phyloP scores from a whole-genome alignment of 148 eudicot genomes.

The Rhododendron molle region DNA sequence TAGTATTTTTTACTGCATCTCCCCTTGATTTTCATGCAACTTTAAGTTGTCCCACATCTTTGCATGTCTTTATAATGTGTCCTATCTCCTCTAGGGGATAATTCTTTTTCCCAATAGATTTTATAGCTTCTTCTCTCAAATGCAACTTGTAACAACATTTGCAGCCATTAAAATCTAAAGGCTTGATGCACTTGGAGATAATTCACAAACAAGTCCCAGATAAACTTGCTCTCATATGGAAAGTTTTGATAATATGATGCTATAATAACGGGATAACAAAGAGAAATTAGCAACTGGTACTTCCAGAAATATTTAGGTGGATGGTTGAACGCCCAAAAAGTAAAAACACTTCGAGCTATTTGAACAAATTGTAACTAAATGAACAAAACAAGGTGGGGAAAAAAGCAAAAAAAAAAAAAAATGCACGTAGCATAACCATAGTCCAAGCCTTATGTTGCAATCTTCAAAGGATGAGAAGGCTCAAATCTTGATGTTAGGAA shows the following conservation, averaged over 20 bases:
- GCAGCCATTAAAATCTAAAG: background rate
- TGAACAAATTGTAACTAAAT: background rate
- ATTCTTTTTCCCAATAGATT: background rate
- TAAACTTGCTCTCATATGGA: background rate
- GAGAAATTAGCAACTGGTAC: background rate
- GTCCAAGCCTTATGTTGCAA: background rate
- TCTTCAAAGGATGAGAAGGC: background rate
- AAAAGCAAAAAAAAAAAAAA: background rate
- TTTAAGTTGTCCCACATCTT: background rate
- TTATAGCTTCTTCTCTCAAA: background rate
- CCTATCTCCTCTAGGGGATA: background rate
- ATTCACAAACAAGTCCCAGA: background rate
- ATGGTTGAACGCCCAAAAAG: background rate
- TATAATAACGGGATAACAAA: background rate
- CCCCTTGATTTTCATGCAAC: background rate
- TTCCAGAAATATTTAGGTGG: background rate
- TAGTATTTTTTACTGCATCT: background rate
- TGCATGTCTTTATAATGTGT: background rate
- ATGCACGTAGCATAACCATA: background rate
- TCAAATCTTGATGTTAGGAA: background rate
- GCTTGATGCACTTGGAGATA: background rate
- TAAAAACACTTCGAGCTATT: background rate
- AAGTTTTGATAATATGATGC: background rate
- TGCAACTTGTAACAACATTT: background rate
- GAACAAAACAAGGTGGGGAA: background rate